Evolutionary conservation across 83 land plant genomes (phyloP), one percentile per base, ranked within the genome.

Genomic region (Thuja plicata): DNA sequence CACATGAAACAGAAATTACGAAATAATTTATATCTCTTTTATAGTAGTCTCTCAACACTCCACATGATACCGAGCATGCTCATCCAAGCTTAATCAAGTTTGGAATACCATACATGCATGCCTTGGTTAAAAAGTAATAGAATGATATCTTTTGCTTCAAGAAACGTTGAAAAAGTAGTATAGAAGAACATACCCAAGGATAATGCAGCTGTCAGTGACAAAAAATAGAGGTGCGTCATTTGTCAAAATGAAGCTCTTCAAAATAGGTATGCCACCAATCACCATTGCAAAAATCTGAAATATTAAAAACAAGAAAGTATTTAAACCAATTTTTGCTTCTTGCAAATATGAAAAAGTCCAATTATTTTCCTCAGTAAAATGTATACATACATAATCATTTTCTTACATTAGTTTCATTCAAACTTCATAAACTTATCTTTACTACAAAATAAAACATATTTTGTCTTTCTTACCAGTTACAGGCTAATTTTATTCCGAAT

Each of bases 211-310:
- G 70, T 96, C 97, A 37, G 99, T 93, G 86, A 97, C 89, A 89
- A 97, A 97, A 89, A 91, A 96, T n/a, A 97, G 89, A 32, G 99
- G 97, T 87, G 96, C 97, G 91, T 93, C 95, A 66, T 87, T 84
- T 81, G 94, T 91, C 86, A 97, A 91, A 15, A 97, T 92, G 34
- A 97, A 88, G 38, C 88, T 55, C 94, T 96, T 97, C 85, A 96
- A 84, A 70, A 94, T 89, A 32, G 99, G 99, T 50, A 95, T 83
- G 17, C 90, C 92, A 79, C 99, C 99, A 74, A 96, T 88, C 6
- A 92, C 46, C 85, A 97, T 92, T 4, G 97, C 97, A 48, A 97
- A 86, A 37, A 97, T 88, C 99, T 97, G 92, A 76, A 86, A 40
- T 10, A 90, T 83, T 24, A 3, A 57, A 35, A 57, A 60, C 87